Evolutionary conservation across 192 early-diverging fungal genomes (phyloP).

Genomic region (Backusella circina): DNA sequence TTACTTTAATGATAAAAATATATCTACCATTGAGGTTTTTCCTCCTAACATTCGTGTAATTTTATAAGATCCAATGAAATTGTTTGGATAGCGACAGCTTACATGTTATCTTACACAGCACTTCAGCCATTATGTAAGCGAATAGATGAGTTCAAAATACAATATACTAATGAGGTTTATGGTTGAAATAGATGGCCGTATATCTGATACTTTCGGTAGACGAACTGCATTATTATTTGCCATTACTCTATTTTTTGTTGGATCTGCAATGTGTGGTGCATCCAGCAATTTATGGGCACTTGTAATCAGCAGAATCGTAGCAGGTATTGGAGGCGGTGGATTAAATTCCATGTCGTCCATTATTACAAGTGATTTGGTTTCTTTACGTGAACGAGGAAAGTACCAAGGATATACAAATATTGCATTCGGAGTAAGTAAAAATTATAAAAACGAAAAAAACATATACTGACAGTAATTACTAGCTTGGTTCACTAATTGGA

Average conservation of each 20-base stretch:
- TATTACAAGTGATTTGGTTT: constrained; percentile 73
- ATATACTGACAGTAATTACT: neutral
- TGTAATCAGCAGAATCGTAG: constrained; percentile 65
- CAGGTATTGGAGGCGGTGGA: constrained; percentile 69
- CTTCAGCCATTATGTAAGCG: constrained; percentile 71
- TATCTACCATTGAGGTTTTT: neutral
- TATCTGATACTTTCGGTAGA: constrained; percentile 83
- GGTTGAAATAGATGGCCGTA: constrained; percentile 37
- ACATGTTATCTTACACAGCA: constrained; percentile 70
- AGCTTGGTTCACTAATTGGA: constrained; percentile 55
- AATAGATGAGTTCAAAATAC: neutral
- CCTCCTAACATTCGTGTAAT: neutral
- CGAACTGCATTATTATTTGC: constrained; percentile 53
- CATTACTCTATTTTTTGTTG: constrained; percentile 62
- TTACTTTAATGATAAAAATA: neutral
- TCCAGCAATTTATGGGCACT: constrained; percentile 44
- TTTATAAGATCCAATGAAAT: constrained; percentile 48
- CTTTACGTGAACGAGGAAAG: constrained; percentile 61
- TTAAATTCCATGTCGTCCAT: constrained; percentile 56
- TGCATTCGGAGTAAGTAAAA: constrained; percentile 22
- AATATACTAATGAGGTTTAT: neutral
- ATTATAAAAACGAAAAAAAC: too few relatives aligned
- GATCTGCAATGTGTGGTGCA: constrained; percentile 68
- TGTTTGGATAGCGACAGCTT: constrained; percentile 80
- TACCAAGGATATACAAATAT: constrained; percentile 34